These are phyloP conservation scores for Eryngium alpinum DNA, from an alignment of 140 eudicot species.

Conservation along the genomic window DNA sequence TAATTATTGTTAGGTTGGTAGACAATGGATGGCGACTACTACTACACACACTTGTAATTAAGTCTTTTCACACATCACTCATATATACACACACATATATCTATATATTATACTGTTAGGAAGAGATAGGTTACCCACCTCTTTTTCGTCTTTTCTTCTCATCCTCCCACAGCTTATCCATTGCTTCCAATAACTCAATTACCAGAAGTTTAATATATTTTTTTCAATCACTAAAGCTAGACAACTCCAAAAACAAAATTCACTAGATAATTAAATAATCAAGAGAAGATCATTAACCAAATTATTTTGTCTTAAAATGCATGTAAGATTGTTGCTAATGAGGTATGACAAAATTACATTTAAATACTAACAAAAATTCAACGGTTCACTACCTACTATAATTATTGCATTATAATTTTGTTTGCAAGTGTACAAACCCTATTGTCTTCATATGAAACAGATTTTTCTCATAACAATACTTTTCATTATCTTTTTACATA, in stretches of 20 bases:
- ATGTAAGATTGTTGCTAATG: too few species aligned
- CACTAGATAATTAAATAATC: too few species aligned
- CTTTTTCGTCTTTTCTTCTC: constrained; percentile 36
- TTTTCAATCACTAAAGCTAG: constrained; percentile 7
- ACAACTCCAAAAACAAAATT: constrained; percentile 10
- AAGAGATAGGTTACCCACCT: constrained; percentile 34
- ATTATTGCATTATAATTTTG: not conserved
- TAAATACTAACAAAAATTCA: too few species aligned
- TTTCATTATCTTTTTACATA: not conserved
- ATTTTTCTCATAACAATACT: not conserved
- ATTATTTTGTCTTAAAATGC: too few species aligned
- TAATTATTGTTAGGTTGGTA: constrained; percentile 62
- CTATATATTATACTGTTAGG: not conserved
- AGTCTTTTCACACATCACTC: constrained; percentile 21
- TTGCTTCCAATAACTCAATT: not conserved
- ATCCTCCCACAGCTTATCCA: constrained; percentile 63
- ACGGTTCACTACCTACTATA: too few species aligned
- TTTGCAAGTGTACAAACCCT: not conserved
- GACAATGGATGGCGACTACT: constrained; percentile 30
- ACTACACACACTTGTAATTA: constrained; percentile 23
- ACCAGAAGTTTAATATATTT: not conserved
- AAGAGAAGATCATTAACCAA: too few species aligned
- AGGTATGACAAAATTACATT: too few species aligned
- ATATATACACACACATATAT: not conserved
- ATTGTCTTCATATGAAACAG: not conserved